phyloP scores from a whole-genome alignment of 2,329 filamentous ascomycete species.

The Calonectria naviculata region DNA sequence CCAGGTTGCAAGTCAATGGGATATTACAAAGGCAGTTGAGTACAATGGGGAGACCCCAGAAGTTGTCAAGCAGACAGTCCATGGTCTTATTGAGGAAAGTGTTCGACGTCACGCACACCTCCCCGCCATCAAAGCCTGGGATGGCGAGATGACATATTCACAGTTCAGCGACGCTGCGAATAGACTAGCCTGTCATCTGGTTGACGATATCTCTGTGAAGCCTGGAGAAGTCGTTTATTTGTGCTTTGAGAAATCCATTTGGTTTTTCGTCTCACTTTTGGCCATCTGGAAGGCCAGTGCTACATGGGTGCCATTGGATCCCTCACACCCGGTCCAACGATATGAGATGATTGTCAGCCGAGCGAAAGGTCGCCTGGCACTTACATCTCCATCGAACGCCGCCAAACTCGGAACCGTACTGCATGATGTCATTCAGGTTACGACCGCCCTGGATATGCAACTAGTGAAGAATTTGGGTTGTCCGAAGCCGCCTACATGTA shows the following conservation, averaged over 20 bases:
- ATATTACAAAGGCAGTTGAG: not conserved
- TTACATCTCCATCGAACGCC: not conserved
- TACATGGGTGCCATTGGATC: conserved; percentile 46
- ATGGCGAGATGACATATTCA: conserved; percentile 37
- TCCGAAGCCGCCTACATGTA: not conserved
- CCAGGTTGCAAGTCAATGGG: not conserved
- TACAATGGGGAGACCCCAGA: conserved; percentile 1
- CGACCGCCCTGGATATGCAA: not conserved
- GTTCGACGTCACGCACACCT: conserved; percentile 18
- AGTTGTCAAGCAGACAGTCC: conserved; percentile 17
- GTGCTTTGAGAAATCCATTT: conserved; percentile 26
- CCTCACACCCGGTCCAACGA: conserved; percentile 46
- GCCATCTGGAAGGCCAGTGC: conserved; percentile 48
- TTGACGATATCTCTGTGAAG: conserved; percentile 7
- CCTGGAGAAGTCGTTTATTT: conserved; percentile 10
- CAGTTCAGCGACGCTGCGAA: conserved; percentile 18
- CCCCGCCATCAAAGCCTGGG: conserved; percentile 33
- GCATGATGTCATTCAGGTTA: not conserved
- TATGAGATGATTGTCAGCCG: not conserved
- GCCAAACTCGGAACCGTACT: not conserved
- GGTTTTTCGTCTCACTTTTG: conserved; percentile 41
- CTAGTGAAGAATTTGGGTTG: not conserved
- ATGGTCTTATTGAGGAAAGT: conserved; percentile 28
- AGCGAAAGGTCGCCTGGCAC: not conserved
- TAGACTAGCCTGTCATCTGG: conserved; percentile 9